Conservation (phyloP, 1,139 yeast genomes). For the Debaryomyces sp. region DNA sequence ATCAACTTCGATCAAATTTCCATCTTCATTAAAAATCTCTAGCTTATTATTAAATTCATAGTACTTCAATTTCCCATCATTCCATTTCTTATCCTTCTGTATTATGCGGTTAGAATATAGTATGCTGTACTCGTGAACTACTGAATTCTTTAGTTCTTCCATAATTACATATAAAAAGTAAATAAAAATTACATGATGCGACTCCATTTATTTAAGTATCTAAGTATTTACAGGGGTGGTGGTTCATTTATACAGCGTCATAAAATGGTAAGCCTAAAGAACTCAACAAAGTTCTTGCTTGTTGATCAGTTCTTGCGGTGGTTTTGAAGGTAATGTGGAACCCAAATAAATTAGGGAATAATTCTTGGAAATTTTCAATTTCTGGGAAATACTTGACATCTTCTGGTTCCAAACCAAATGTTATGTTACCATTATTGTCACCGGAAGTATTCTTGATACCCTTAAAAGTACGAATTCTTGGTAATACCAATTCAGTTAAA, state of each 20-base stretch:
- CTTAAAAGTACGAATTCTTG: slow-evolving; percentile 84
- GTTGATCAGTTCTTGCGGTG: slow-evolving; percentile 85
- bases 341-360: slow-evolving; percentile 87
- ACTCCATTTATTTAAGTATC: slow-evolving; percentile 1
- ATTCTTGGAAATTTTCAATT: slow-evolving; percentile 85
- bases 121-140: slow-evolving; percentile 15
- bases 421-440: slow-evolving; percentile 81
- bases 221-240: slow-evolving; percentile 7
- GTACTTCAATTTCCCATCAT: slow-evolving; percentile 52
- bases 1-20: slow-evolving; percentile 36
- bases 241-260: slow-evolving; percentile 12
- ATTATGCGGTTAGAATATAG: slow-evolving; percentile 49
- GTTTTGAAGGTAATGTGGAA: slow-evolving; percentile 86
- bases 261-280: slow-evolving; percentile 81
- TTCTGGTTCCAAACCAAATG: slow-evolving; percentile 80
- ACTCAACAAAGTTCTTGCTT: slow-evolving; percentile 86
- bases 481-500: slow-evolving; percentile 87
- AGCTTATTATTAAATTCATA: slow-evolving; percentile 52
- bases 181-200: slow-evolving; percentile 13
- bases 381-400: slow-evolving; percentile 89
- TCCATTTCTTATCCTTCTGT: slow-evolving; percentile 58
- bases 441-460: slow-evolving; percentile 82
- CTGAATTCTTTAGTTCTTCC: slow-evolving; percentile 12
- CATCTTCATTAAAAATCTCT: slow-evolving; percentile 44
- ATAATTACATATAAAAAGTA: slow-evolving; percentile 11